Evolutionary conservation across 192 early-diverging fungal species (phyloP).

Genomic region (Umbelopsis sp.): DNA sequence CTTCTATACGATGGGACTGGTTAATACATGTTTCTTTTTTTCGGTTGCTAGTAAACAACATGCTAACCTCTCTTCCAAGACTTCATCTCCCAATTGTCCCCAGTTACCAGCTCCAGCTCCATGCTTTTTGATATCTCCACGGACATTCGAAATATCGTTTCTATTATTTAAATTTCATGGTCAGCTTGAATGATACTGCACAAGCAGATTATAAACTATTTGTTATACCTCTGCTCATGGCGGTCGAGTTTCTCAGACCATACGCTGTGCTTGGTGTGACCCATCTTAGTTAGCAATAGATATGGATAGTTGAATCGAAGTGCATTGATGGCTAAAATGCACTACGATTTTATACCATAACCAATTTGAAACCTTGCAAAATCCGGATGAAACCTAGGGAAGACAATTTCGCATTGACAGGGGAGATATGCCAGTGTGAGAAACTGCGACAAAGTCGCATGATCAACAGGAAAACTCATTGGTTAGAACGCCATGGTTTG

Average conservation of each 20-base stretch:
- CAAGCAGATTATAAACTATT: neutral
- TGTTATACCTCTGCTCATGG: neutral
- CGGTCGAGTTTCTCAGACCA: constrained; percentile 7
- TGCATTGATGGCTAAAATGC: too few species aligned
- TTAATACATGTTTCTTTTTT: neutral
- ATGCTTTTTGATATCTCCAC: constrained; percentile 8
- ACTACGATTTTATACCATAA: too few species aligned
- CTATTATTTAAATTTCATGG: neutral
- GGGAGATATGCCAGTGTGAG: neutral
- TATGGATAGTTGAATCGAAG: neutral
- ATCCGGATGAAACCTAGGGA: neutral
- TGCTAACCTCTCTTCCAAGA: neutral
- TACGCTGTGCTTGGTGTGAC: neutral
- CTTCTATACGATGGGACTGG: neutral
- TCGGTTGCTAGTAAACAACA: neutral
- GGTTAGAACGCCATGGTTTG: too few species aligned
- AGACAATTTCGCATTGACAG: neutral
- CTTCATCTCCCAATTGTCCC: constrained; percentile 12
- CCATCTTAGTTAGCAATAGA: neutral
- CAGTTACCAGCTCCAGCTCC: constrained; percentile 20
- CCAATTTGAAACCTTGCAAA: neutral
- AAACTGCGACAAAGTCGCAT: neutral
- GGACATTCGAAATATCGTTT: neutral
- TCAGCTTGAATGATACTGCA: neutral
- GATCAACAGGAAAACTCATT: neutral